phyloP scores from a whole-genome alignment of 805 yeast species.

The Zygoascus biomembranicola region DNA sequence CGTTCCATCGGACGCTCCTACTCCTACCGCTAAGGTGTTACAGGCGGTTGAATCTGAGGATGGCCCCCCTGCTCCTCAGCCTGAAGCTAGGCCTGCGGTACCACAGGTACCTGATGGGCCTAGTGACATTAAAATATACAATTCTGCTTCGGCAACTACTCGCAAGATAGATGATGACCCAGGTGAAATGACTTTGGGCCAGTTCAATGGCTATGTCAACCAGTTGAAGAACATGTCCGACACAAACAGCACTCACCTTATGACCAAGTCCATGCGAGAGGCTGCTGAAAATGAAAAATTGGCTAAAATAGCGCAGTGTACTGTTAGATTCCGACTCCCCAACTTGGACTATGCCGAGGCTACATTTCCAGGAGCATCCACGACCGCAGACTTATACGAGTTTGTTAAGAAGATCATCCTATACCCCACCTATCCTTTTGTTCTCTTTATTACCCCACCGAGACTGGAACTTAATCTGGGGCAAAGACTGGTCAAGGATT shows the following conservation, averaged over 20 bases:
- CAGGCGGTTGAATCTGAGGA: not conserved
- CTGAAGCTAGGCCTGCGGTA: not conserved
- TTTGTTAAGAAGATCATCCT: conserved; percentile 27
- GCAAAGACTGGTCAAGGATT: conserved; percentile 30
- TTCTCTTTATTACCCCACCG: conserved; percentile 45
- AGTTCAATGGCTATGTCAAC: conserved; percentile 46
- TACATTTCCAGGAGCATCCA: conserved; percentile 39
- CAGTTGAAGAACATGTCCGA: conserved; percentile 33
- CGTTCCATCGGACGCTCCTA: not conserved
- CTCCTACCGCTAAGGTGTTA: not conserved
- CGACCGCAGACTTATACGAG: conserved; percentile 29
- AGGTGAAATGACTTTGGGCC: conserved; percentile 42
- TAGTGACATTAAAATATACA: not conserved
- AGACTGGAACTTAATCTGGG: conserved; percentile 28
- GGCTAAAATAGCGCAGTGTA: conserved; percentile 26
- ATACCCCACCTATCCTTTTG: conserved; percentile 27
- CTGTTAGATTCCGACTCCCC: conserved; percentile 49
- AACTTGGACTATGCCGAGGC: conserved; percentile 46
- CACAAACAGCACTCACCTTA: conserved; percentile 29
- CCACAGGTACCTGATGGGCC: not conserved
- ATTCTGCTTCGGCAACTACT: conserved; percentile 1
- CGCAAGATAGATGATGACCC: conserved; percentile 29
- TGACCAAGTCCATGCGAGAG: conserved; percentile 36
- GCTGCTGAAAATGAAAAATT: conserved; percentile 22
- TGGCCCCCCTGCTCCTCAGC: not conserved